These are phyloP conservation scores for Aspergillus piperis DNA, from an alignment of 2,329 filamentous ascomycete genomes.

Conservation along the genomic window DNA sequence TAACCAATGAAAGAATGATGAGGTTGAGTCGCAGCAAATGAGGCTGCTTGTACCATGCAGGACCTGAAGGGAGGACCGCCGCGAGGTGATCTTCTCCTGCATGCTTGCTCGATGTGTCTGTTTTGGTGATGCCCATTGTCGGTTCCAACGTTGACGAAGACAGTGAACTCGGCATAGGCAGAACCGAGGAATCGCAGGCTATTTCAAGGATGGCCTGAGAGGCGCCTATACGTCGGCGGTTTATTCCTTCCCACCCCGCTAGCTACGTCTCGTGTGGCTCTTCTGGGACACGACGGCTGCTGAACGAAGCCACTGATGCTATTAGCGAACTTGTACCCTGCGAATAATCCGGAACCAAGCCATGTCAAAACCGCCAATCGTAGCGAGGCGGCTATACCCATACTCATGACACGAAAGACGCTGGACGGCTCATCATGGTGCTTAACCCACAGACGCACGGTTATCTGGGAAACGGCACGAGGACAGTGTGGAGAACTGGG, in stretches of 20 bases:
- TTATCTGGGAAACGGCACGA: not conserved
- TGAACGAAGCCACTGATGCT: not conserved
- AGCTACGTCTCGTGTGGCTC: not conserved
- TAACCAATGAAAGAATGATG: constrained; percentile 11
- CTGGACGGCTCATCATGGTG: not conserved
- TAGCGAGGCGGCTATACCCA: not conserved
- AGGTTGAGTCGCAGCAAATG: constrained; percentile 9
- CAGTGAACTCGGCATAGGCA: not conserved
- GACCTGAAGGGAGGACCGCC: not conserved
- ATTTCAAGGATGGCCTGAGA: not conserved
- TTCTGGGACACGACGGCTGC: not conserved
- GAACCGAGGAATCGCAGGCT: not conserved
- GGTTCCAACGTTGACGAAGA: not conserved
- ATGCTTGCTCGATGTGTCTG: not conserved
- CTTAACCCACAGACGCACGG: not conserved
- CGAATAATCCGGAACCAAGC: not conserved
- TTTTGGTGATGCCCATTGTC: not conserved
- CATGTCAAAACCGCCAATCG: not conserved
- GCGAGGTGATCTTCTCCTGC: not conserved
- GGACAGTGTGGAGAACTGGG: constrained; percentile 5
- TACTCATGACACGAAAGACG: not conserved
- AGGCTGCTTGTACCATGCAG: constrained; percentile 5
- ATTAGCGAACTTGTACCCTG: not conserved
- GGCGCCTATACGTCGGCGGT: not conserved
- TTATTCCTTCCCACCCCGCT: not conserved